Conservation (phyloP, 2,329 filamentous ascomycete species). For the Mariannaea elegans region DNA sequence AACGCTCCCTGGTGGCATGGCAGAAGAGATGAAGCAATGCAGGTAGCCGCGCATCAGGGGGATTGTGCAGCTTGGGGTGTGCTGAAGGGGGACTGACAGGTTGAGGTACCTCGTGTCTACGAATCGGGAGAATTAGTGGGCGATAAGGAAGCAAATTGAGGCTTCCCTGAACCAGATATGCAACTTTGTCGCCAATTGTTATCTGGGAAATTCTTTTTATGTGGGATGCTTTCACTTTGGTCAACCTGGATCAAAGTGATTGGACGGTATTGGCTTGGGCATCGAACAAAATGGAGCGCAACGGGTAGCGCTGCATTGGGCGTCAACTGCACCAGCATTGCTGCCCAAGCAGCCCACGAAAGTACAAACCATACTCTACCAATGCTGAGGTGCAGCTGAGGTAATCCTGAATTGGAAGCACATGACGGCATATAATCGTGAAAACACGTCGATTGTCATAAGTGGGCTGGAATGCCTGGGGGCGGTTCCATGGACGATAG, state of each 20-base stretch:
- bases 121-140: constrained; percentile 11
- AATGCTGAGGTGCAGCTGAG: constrained; percentile 35
- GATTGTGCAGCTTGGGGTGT: constrained; percentile 13
- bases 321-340: constrained; percentile 49
- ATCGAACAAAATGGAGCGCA: constrained; percentile 36
- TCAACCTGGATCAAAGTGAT: constrained; percentile 27
- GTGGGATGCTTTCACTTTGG: constrained; percentile 28
- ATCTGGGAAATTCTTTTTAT: constrained; percentile 23
- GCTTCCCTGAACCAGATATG: constrained; percentile 22
- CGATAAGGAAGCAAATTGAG: constrained; percentile 11
- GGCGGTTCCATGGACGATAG: constrained; percentile 14
- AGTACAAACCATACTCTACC: constrained; percentile 14
- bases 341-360: constrained; percentile 47
- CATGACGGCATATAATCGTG: constrained; percentile 30
- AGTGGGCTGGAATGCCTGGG: constrained; percentile 27
- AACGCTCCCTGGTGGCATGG: constrained; percentile 27
- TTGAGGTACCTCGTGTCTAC: not conserved
- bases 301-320: constrained; percentile 43
- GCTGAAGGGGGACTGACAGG: constrained; percentile 7
- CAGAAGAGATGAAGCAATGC: constrained; percentile 31
- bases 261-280: constrained; percentile 37
- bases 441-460: constrained; percentile 40
- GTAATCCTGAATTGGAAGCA: constrained; percentile 33
- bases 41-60: constrained; percentile 22
- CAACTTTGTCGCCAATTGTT: constrained; percentile 21